These are phyloP conservation scores for Lentinula sp. DNA, from an alignment of 768 basidiomycete genomes.

Conservation along the genomic window DNA sequence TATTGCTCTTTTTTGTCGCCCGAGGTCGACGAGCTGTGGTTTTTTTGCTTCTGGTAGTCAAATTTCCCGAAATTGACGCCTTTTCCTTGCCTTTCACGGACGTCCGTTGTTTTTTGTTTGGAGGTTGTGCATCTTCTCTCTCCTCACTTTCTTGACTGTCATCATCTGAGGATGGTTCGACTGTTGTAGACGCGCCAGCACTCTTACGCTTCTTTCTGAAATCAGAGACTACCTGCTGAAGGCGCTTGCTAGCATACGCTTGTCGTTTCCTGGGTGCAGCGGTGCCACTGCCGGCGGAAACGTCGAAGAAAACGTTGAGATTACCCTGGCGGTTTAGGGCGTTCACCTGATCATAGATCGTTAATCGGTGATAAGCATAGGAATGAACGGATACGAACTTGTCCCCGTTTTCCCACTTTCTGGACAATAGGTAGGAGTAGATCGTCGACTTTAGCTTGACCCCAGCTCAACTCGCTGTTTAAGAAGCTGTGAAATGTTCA, in stretches of 20 bases:
- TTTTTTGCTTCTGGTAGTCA: constrained; percentile 7
- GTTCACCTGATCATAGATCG: constrained; percentile 34
- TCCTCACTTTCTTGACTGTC: constrained; percentile 19
- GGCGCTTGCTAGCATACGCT: constrained; percentile 78
- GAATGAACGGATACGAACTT: constrained; percentile 36
- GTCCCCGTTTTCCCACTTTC: constrained; percentile 75
- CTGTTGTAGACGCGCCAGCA: constrained; percentile 20
- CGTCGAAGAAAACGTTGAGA: constrained; percentile 70
- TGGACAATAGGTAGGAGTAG: constrained; percentile 89
- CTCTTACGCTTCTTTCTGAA: constrained; percentile 54
- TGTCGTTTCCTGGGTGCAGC: constrained; percentile 75
- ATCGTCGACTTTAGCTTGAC: constrained; percentile 79
- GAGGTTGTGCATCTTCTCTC: constrained; percentile 20
- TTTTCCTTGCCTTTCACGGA: background rate
- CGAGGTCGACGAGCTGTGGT: constrained; percentile 7
- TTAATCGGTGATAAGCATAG: background rate
- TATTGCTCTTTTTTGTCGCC: constrained; percentile 9
- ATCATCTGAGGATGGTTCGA: constrained; percentile 8
- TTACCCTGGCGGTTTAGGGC: constrained; percentile 73
- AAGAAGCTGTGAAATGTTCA: constrained; percentile 46
- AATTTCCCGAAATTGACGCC: background rate
- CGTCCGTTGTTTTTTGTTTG: constrained; percentile 18
- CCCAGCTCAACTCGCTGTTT: constrained; percentile 77
- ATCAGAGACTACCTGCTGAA: constrained; percentile 82
- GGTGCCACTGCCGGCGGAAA: constrained; percentile 59